Conservation (phyloP, 2,329 filamentous ascomycete species). For the Nothopassalora personata region DNA sequence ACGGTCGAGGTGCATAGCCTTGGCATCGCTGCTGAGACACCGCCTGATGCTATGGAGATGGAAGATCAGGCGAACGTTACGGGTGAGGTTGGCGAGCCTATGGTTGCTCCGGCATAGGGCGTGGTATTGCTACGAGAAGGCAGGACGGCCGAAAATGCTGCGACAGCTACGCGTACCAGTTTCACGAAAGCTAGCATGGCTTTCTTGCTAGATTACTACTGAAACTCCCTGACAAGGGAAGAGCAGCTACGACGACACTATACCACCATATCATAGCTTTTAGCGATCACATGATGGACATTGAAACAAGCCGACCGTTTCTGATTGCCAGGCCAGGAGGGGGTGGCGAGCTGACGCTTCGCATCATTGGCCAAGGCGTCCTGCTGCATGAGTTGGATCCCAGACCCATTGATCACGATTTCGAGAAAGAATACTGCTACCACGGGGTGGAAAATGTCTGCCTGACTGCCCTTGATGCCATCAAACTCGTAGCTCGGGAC, state of each 20-base stretch:
- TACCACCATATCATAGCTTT: neutral
- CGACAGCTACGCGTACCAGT: neutral
- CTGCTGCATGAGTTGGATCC: too few species aligned
- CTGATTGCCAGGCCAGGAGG: too few species aligned
- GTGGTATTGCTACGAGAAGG: too few species aligned
- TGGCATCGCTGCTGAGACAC: conserved; percentile 4
- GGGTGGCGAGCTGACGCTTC: too few species aligned
- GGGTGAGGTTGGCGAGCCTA: conserved; percentile 2
- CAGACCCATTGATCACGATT: too few species aligned
- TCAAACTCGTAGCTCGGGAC: too few species aligned
- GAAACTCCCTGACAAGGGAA: neutral
- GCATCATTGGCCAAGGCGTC: too few species aligned
- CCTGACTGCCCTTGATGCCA: too few species aligned
- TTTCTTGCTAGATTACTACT: neutral
- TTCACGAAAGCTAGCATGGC: neutral
- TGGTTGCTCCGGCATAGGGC: conserved; percentile 2
- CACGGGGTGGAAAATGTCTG: too few species aligned
- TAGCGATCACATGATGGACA: neutral
- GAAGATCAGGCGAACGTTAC: neutral
- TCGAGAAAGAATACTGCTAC: too few species aligned
- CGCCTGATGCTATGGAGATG: neutral
- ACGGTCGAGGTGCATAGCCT: conserved; percentile 17
- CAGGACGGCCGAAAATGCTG: neutral
- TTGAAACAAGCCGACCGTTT: neutral
- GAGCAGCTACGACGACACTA: neutral